Conservation (phyloP, 305 asterid species). For the Andrographis paniculata region DNA sequence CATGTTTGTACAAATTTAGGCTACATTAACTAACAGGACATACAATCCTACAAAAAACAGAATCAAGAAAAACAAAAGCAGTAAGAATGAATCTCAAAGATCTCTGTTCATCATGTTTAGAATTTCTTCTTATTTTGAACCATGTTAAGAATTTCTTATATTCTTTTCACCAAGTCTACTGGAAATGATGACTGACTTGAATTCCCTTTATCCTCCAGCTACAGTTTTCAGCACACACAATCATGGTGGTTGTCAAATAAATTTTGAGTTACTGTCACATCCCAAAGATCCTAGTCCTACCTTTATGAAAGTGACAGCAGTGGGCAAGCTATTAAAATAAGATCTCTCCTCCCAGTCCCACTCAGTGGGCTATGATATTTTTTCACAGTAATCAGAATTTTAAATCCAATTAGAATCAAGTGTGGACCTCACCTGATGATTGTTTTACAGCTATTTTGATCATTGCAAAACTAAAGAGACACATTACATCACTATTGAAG, state of each 20-base stretch:
- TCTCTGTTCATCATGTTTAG: constrained; percentile 14
- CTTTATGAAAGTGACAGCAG: constrained; percentile 25
- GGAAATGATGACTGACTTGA: constrained; percentile 18
- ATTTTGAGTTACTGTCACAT: constrained; percentile 23
- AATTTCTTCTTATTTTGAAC: background rate
- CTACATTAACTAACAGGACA: too few relatives aligned
- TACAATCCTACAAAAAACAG: too few relatives aligned
- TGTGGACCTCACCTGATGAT: constrained; percentile 6
- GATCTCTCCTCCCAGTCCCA: constrained; percentile 11
- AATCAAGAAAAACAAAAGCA: too few relatives aligned
- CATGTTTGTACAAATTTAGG: background rate
- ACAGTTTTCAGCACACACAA: background rate
- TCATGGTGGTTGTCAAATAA: too few relatives aligned
- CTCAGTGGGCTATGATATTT: constrained; percentile 22
- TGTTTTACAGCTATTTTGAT: background rate
- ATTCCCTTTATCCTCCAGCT: constrained; percentile 6
- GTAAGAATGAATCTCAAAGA: constrained; percentile 20
- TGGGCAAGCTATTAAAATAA: constrained; percentile 22
- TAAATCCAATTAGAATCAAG: background rate
- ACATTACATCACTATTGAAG: too few relatives aligned
- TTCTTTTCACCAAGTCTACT: constrained; percentile 11
- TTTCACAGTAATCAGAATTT: constrained; percentile 7
- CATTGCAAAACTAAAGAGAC: background rate
- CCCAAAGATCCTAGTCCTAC: constrained; percentile 22
- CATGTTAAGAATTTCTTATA: background rate